Conservation (phyloP, 1,284 basidiomycete species). For the Puccinia polysora region DNA sequence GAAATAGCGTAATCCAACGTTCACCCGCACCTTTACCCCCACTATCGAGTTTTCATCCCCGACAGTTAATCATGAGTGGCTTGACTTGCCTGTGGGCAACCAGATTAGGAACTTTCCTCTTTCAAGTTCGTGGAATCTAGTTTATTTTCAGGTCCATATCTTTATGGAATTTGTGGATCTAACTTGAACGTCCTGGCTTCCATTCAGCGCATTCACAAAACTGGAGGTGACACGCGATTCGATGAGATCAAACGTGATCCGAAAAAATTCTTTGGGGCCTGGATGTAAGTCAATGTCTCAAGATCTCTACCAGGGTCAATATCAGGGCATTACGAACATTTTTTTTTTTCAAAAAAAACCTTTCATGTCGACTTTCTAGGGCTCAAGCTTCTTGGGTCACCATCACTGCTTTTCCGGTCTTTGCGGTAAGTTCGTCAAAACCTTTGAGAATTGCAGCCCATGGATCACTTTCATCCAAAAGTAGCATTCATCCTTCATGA, state of each 20-base stretch:
- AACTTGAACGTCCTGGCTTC: no score
- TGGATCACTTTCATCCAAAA: slow-evolving; percentile 4
- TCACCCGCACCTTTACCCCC: slow-evolving; percentile 2
- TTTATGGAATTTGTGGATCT: slow-evolving; percentile 44
- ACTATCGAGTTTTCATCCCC: slow-evolving; percentile 57
- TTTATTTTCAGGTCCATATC: not conserved
- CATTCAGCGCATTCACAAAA: slow-evolving; percentile 57
- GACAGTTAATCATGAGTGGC: slow-evolving; percentile 62
- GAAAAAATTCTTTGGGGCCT: slow-evolving; percentile 61
- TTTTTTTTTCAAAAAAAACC: no score
- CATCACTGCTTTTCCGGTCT: slow-evolving; percentile 66
- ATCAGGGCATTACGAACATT: not conserved
- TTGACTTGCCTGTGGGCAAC: slow-evolving; percentile 62
- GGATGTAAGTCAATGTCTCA: slow-evolving; percentile 56
- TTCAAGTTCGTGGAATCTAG: slow-evolving; percentile 58
- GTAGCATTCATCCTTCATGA: not conserved
- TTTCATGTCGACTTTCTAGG: not conserved
- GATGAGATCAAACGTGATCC: slow-evolving; percentile 66
- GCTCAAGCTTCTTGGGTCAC: slow-evolving; percentile 71
- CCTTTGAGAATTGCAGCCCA: not conserved
- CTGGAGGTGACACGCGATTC: slow-evolving; percentile 65
- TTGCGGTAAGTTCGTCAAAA: slow-evolving; percentile 55
- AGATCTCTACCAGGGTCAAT: not conserved
- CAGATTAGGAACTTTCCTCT: slow-evolving; percentile 64
- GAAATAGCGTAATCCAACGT: not conserved